Percentiles rank a stretch among this genome's conserved stretches.
phyloP scores from a whole-genome alignment of 306 rosid species.

The Urtica urens region DNA sequence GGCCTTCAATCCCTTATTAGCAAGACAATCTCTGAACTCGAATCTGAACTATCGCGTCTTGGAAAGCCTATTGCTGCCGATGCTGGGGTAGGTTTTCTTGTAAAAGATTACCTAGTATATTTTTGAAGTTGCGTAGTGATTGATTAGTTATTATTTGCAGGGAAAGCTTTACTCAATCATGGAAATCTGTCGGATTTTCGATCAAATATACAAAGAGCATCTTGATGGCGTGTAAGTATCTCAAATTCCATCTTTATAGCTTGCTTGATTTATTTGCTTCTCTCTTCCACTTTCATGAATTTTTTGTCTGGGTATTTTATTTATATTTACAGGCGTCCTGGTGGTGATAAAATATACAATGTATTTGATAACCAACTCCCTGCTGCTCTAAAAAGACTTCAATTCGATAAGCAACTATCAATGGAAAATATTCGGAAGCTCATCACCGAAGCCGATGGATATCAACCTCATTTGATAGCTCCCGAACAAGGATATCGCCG shows the following conservation, averaged over 20 bases:
- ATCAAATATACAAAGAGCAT: slow-evolving; percentile 82
- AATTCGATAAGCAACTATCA: slow-evolving; percentile 90
- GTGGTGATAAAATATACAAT: slow-evolving; percentile 82
- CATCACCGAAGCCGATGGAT: slow-evolving; percentile 96
- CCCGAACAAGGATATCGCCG: slow-evolving; percentile 97
- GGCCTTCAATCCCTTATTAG: slow-evolving; percentile 85
- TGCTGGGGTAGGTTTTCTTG: slow-evolving; percentile 62
- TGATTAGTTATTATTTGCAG: slow-evolving; percentile 34
- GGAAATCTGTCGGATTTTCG: slow-evolving; percentile 87
- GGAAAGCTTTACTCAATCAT: slow-evolving; percentile 82
- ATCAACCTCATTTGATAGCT: slow-evolving; percentile 94
- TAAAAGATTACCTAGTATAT: not conserved
- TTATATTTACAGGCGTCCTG: slow-evolving; percentile 58
- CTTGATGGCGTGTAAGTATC: slow-evolving; percentile 91
- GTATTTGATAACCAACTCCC: slow-evolving; percentile 97
- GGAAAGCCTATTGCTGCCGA: slow-evolving; percentile 85
- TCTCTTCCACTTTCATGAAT: slow-evolving; percentile 1
- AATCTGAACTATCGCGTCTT: slow-evolving; percentile 78
- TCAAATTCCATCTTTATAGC: not conserved
- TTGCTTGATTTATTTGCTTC: not conserved
- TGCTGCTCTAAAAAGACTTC: slow-evolving; percentile 84
- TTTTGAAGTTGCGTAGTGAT: slow-evolving; percentile 7
- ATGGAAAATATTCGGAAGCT: slow-evolving; percentile 90
- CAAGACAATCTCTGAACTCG: slow-evolving; percentile 74
- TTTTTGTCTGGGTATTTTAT: slow-evolving; percentile 13